Base-by-base conservation (phyloP, 1,139 yeast species). In the Candida sanyaensis region DNA sequence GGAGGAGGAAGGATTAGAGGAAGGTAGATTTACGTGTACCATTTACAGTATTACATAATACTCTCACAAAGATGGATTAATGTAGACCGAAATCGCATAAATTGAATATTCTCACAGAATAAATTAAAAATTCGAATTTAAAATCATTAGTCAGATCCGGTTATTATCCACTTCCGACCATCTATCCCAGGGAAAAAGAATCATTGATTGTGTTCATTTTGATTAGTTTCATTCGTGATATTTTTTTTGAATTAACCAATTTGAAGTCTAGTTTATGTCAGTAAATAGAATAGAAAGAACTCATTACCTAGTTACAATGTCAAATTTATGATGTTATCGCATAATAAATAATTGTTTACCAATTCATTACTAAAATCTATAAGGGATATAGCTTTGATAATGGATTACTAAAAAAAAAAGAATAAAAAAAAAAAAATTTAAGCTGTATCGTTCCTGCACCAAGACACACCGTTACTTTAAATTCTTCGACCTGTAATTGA, bases 291-390 rank as follows among this genome's bases (percentile, higher is more conserved):
- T 17, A 17, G 21, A 17, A 17, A 6, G 34, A 31, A 31, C 34
- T 31, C 34, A 2, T 17, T 17, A 17, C 21, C 21, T 17, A 17
- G 21, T 17, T 17, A 17, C 21, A 17, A 17, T 17, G 21, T 17
- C 28, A 6, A 8, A 26, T 26, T 26, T 26, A 6, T 26, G 28
- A 26, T 26, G 6, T 26, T 26, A 26, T 32, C 21, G 24, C 29
- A 27, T 24, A 24, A n/a, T 24, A 24, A 2, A 36, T 24, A 24
- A 24, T 36, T 11, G 39, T 31, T 41, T 31, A 41, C 43, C 43
- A 41, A 41, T 32, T 24, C 28, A 41, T 41, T 41, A 41, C 37
- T 41, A 41, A 41, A 41, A 41, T 11, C 4, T 31, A 12, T n/a
- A 26, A 27, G 37, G 43, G 31, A 33, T 32, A 11, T 32, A 10